Evolutionary conservation across 768 basidiomycete genomes (phyloP).

Genomic region (Pleurotus salmoneostramineus): DNA sequence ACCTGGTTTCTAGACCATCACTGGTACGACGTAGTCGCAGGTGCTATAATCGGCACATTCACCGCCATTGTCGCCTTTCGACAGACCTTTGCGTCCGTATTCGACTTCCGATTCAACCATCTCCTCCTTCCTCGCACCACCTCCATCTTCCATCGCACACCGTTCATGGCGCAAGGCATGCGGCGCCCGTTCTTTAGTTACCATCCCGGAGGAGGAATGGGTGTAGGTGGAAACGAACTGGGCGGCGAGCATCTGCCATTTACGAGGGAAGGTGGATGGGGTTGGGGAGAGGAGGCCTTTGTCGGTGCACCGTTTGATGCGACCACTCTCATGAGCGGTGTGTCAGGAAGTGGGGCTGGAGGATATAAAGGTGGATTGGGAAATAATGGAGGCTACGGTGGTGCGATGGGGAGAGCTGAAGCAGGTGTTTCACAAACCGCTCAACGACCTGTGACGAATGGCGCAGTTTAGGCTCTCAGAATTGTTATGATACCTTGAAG

Average conservation of each 20-base stretch:
- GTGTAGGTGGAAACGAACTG: constrained; percentile 11
- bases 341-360: constrained; percentile 10
- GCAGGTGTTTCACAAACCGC: not conserved
- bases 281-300: constrained; percentile 27
- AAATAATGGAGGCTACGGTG: not conserved
- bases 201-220: constrained; percentile 16
- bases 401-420: not conserved
- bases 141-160: constrained; percentile 35
- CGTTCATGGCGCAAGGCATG: constrained; percentile 19
- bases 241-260: constrained; percentile 31
- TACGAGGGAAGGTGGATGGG: constrained; percentile 44
- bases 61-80: constrained; percentile 50
- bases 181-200: constrained; percentile 31
- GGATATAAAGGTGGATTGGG: not conserved
- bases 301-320: constrained; percentile 43
- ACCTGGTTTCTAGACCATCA: constrained; percentile 35
- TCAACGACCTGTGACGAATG: too few relatives aligned
- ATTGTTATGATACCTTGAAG: too few relatives aligned
- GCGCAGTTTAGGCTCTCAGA: too few relatives aligned
- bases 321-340: constrained; percentile 19
- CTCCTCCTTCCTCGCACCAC: constrained; percentile 48
- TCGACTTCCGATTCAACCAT: constrained; percentile 59
- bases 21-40: constrained; percentile 55
- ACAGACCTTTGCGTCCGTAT: constrained; percentile 51
- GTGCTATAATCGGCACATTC: constrained; percentile 44